Evolutionary conservation across 495 filamentous ascomycete species (phyloP).

Genomic region (Thermothielavioides terrestris): DNA sequence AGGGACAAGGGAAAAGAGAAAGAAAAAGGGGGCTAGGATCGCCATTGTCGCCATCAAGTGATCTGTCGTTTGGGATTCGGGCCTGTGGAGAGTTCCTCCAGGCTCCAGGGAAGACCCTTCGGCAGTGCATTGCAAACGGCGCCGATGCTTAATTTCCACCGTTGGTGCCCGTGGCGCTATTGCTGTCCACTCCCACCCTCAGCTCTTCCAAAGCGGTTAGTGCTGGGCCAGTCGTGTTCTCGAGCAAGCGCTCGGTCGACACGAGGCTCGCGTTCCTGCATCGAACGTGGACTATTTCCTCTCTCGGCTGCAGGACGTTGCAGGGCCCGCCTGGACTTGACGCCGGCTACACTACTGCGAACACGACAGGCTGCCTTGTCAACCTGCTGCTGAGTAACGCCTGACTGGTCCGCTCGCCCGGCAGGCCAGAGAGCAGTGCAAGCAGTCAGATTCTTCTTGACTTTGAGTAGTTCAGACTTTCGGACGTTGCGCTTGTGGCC

Average conservation of each 20-base stretch:
- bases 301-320: background rate
- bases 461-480: no score
- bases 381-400: background rate
- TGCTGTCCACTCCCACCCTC: background rate
- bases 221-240: background rate
- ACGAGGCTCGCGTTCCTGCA: conserved; percentile 4
- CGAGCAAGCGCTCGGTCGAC: conserved; percentile 9
- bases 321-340: conserved; percentile 4
- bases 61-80: background rate
- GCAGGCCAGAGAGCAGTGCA: background rate
- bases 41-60: background rate
- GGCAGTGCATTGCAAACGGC: background rate
- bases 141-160: conserved; percentile 5
- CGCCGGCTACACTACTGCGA: background rate
- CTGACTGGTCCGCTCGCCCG: background rate
- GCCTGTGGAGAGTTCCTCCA: background rate
- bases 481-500: background rate
- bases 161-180: conserved; percentile 5
- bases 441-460: background rate
- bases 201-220: conserved; percentile 13
- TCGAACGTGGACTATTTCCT: background rate
- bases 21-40: background rate
- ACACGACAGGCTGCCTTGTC: background rate
- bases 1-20: background rate
- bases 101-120: background rate